Evolutionary conservation across 2,329 filamentous ascomycete genomes (phyloP).

Genomic region (Colletotrichum agaves): DNA sequence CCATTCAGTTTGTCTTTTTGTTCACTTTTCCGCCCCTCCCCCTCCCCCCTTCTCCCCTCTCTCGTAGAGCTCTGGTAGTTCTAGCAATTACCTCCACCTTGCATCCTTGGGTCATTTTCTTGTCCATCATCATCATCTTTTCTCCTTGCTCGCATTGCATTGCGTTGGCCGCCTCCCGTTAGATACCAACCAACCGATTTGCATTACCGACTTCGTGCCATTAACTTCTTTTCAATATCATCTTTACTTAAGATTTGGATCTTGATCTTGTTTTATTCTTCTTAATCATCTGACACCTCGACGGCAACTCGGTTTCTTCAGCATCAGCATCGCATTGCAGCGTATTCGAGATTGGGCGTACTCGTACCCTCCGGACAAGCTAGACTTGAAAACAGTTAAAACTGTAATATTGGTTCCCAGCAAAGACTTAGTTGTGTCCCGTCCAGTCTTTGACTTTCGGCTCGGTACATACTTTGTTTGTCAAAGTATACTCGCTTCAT

Average conservation of each 20-base stretch:
- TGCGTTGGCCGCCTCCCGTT: slow-evolving; percentile 6
- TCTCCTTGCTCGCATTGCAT: slow-evolving; percentile 32
- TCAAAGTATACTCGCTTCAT: no score
- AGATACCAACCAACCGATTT: background rate
- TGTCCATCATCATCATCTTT: slow-evolving; percentile 23
- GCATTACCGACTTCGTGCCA: background rate
- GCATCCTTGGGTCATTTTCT: slow-evolving; percentile 42
- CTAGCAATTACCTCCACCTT: slow-evolving; percentile 44
- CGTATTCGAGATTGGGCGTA: background rate
- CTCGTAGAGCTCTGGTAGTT: slow-evolving; percentile 62
- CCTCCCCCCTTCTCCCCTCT: slow-evolving; percentile 35
- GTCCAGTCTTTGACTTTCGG: slow-evolving; percentile 6
- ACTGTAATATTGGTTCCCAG: background rate
- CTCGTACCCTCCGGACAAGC: no score
- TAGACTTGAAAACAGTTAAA: no score
- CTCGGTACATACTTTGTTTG: background rate
- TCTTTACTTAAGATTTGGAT: background rate
- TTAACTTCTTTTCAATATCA: background rate
- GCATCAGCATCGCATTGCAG: background rate
- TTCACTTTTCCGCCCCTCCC: background rate
- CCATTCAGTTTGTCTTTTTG: slow-evolving; percentile 6
- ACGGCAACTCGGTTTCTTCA: background rate
- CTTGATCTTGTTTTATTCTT: background rate
- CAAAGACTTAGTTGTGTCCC: slow-evolving; percentile 37
- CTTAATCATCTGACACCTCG: background rate